Evolutionary conservation across 345 rosid species (phyloP).

Genomic region (Dimocarpus longan): DNA sequence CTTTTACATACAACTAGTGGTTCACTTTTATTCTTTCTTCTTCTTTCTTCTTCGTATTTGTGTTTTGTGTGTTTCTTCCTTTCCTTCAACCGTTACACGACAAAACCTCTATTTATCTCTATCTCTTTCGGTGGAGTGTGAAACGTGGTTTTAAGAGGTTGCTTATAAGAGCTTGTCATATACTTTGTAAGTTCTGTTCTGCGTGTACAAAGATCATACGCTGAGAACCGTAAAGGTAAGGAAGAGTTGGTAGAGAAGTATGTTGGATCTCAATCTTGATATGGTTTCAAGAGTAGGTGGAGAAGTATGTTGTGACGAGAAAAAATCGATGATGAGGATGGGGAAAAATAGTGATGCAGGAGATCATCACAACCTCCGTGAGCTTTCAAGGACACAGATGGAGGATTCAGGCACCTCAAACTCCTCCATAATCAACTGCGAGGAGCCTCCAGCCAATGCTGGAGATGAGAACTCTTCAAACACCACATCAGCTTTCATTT

Average conservation of each 20-base stretch:
- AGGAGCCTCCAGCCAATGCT: constrained; percentile 30
- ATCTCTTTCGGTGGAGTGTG: background rate
- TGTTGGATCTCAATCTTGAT: constrained; percentile 76
- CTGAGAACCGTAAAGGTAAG: too few relatives aligned
- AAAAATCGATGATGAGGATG: background rate
- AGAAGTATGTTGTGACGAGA: constrained; percentile 14
- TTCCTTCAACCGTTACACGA: background rate
- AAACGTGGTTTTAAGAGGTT: background rate
- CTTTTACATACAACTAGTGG: background rate
- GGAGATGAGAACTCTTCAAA: constrained; percentile 47
- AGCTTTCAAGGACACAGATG: constrained; percentile 22
- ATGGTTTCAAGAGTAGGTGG: constrained; percentile 18
- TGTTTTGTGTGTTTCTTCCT: background rate
- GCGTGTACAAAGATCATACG: background rate
- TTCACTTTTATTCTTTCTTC: constrained; percentile 8
- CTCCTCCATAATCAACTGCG: constrained; percentile 48
- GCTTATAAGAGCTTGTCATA: background rate
- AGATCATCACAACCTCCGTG: background rate
- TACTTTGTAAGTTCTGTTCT: too few relatives aligned
- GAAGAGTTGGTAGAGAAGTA: constrained; percentile 2
- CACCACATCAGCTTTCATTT: constrained; percentile 36
- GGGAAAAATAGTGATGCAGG: background rate
- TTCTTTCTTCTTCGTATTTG: background rate
- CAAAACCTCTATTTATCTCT: background rate
- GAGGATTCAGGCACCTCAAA: constrained; percentile 55